phyloP scores from a whole-genome alignment of 805 yeast species.

The Nakazawaea sp. region DNA sequence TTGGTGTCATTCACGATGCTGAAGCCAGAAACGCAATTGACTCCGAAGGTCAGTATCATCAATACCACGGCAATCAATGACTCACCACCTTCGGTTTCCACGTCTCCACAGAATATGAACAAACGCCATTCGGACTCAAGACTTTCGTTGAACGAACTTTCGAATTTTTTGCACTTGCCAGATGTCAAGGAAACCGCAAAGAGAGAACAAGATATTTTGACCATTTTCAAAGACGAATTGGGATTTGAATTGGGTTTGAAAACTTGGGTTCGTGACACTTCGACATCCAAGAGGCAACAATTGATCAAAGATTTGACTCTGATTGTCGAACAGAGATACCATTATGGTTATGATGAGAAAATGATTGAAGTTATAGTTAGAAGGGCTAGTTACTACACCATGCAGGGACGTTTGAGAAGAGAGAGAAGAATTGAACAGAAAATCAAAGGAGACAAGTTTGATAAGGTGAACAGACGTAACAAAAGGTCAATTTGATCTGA shows the following conservation, averaged over 20 bases:
- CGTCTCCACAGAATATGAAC: background rate
- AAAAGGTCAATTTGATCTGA: too few species aligned
- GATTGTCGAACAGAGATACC: constrained; percentile 39
- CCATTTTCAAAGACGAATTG: constrained; percentile 47
- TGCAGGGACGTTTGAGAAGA: constrained; percentile 71
- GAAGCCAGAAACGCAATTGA: too few species aligned
- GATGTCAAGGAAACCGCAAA: constrained; percentile 47
- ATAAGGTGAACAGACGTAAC: constrained; percentile 3
- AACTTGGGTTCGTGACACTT: constrained; percentile 83
- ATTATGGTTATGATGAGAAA: constrained; percentile 43
- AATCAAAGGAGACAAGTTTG: constrained; percentile 8
- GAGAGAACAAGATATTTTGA: constrained; percentile 46
- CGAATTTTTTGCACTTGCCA: constrained; percentile 41
- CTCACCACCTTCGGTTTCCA: background rate
- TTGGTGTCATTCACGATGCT: too few species aligned
- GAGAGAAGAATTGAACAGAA: constrained; percentile 49
- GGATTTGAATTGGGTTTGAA: constrained; percentile 70
- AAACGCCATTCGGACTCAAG: constrained; percentile 36
- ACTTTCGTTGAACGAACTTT: constrained; percentile 48
- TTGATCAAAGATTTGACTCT: constrained; percentile 42
- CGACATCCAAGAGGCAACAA: constrained; percentile 39
- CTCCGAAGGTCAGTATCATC: too few species aligned
- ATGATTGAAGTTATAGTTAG: constrained; percentile 68
- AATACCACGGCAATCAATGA: too few species aligned
- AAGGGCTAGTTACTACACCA: constrained; percentile 72